Evolutionary conservation across 1,284 basidiomycete genomes (phyloP).

Genomic region (Schizophyllum amplum): DNA sequence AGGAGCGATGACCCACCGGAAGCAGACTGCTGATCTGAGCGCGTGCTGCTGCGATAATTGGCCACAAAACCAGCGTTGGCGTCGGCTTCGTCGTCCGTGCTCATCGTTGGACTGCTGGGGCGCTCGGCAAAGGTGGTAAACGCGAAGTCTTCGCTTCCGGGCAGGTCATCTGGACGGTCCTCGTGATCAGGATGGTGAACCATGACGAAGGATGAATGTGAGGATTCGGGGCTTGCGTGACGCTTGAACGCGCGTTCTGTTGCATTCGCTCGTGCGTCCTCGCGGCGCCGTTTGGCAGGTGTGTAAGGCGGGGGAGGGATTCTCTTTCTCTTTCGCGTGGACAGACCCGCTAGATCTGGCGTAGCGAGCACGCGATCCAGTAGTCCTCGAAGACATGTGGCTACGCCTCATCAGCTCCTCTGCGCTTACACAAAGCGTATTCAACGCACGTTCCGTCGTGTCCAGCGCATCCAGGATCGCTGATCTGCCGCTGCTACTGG

Average conservation of each 20-base stretch:
- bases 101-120: background rate
- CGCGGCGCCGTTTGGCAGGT: background rate
- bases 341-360: background rate
- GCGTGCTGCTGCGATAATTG: background rate
- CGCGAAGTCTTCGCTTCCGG: background rate
- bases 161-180: background rate
- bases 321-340: background rate
- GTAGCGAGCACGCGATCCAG: background rate
- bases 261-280: background rate
- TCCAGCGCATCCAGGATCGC: background rate
- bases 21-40: background rate
- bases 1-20: background rate
- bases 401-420: background rate
- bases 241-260: background rate
- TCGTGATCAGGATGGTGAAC: background rate
- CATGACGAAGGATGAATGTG: background rate
- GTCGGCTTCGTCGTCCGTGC: background rate
- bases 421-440: background rate
- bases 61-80: background rate
- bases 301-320: background rate
- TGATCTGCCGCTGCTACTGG: background rate
- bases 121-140: background rate
- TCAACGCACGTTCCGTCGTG: background rate
- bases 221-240: background rate
- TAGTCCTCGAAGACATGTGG: background rate